These are phyloP conservation scores for Cordyceps fumosorosea DNA, from an alignment of 2,329 filamentous ascomycete genomes.

Conservation along the genomic window DNA sequence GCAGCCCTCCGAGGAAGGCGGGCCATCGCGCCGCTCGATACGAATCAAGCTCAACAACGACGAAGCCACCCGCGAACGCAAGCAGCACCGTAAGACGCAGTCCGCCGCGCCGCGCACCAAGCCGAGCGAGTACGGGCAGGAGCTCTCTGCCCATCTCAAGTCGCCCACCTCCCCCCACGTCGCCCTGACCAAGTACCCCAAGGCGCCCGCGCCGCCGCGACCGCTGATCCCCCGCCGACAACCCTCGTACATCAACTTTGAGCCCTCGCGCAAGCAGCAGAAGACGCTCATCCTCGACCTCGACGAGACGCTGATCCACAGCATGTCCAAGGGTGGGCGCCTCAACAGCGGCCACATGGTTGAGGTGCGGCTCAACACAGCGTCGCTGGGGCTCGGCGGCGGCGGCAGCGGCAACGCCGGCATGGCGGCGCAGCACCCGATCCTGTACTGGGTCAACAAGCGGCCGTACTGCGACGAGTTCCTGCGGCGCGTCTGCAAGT, in stretches of 20 bases:
- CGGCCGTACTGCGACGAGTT: conserved; percentile 96
- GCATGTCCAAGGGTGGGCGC: conserved; percentile 89
- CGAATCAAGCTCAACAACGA: conserved; percentile 86
- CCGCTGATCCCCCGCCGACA: conserved; percentile 85
- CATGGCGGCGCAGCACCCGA: conserved; percentile 72
- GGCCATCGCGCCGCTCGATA: conserved; percentile 69
- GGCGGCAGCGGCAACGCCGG: conserved; percentile 36
- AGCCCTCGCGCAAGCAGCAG: conserved; percentile 54
- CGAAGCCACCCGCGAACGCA: conserved; percentile 65
- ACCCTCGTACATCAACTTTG: conserved; percentile 71
- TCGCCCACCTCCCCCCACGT: conserved; percentile 82
- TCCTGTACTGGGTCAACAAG: conserved; percentile 98
- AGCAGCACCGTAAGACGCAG: conserved; percentile 60
- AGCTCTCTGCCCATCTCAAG: conserved; percentile 76
- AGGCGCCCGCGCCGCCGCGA: conserved; percentile 79
- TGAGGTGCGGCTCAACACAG: conserved; percentile 81
- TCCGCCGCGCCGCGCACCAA: conserved; percentile 39
- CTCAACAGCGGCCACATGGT: conserved; percentile 99
- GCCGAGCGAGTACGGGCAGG: conserved; percentile 33
- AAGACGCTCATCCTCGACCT: conserved; percentile 95
- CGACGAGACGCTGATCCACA: conserved; percentile 96
- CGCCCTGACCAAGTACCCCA: conserved; percentile 80
- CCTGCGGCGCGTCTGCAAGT: conserved; percentile 83
- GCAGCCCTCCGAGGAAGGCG: conserved; percentile 54
- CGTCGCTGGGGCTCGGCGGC: conserved; percentile 59